Evolutionary conservation across 2,329 filamentous ascomycete species (phyloP).

Genomic region (Fusarium xyrophilum): DNA sequence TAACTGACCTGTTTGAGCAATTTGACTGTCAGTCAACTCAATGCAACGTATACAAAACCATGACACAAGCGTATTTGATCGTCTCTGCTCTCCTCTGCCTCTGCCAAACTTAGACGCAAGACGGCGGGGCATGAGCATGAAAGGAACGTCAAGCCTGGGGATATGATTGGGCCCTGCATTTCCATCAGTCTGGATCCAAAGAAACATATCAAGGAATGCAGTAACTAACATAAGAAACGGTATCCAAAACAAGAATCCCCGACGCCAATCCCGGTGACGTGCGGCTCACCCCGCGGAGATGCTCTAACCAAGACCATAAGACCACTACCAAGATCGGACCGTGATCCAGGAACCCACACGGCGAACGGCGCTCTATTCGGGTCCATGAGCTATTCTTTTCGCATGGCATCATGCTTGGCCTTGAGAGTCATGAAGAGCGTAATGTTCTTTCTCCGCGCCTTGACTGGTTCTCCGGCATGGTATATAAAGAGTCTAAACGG

Average conservation of each 20-base stretch:
- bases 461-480: slow-evolving; percentile 29
- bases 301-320: slow-evolving; percentile 32
- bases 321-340: slow-evolving; percentile 29
- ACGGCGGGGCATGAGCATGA: not conserved
- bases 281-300: slow-evolving; percentile 38
- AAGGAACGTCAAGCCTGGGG: not conserved
- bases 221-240: not conserved
- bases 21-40: slow-evolving; percentile 3
- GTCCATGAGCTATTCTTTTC: slow-evolving; percentile 10
- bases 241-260: slow-evolving; percentile 12
- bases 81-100: not conserved
- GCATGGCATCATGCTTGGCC: slow-evolving; percentile 21
- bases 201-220: slow-evolving; percentile 10
- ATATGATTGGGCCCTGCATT: slow-evolving; percentile 7
- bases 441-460: slow-evolving; percentile 36
- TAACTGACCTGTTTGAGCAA: not conserved
- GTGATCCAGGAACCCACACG: slow-evolving; percentile 30
- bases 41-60: not conserved
- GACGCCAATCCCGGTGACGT: not conserved
- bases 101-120: slow-evolving; percentile 5
- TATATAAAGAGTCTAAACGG: slow-evolving; percentile 27
- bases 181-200: slow-evolving; percentile 9
- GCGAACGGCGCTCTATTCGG: slow-evolving; percentile 13
- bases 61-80: slow-evolving; percentile 6
- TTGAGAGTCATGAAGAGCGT: slow-evolving; percentile 9